Evolutionary conservation across 2,329 filamentous ascomycete species (phyloP), one percentile per base, ranked within the genome.

Genomic region (Bipolaris sorokiniana): DNA sequence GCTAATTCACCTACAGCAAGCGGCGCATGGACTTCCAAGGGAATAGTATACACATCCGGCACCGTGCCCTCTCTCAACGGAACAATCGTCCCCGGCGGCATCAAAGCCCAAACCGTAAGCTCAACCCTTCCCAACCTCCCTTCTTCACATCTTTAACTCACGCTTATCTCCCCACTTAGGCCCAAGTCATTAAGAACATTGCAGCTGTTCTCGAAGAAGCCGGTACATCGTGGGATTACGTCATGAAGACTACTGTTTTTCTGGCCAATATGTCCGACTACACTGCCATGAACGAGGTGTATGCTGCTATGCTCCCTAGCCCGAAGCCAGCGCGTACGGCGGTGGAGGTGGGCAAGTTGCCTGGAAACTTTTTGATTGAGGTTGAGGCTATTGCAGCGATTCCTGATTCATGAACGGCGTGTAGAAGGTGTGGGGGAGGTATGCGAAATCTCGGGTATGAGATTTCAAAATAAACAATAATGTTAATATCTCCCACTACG

Each of bases 121-220:
- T 13, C 2, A n/a, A 9, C 16, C 1, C 7, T 0, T 5, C 0
- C 1, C 9, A 2, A 2, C 36, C 1, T 2, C 7, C 7, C 5
- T 10, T 44, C 20, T 18, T 2, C 2, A 13, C 0, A 7, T 9
- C 28, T 37, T 57, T 5, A 18, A 33, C 26, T 45, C 11, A 31
- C 5, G 3, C 26, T 6, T 62, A 1, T 46, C n/a, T 5, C 5
- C 5, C 16, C 26, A 10, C 2, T 22, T 22, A 73, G 69, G 70
- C 71, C 1, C 71, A 73, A 65, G 70, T 74, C 41, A 68, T 74
- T 56, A 72, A 71, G 51, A 73, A 73, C 55, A 73, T 74, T 20
- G 70, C 58, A 1, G 65, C 56, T 0, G 62, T 72, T 7, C 66
- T 74, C 9, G 67, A 66, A 44, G 71, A 73, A 48, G 71, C 70